Conservation (phyloP, 306 rosid species). For the Erythrophleum fordii region DNA sequence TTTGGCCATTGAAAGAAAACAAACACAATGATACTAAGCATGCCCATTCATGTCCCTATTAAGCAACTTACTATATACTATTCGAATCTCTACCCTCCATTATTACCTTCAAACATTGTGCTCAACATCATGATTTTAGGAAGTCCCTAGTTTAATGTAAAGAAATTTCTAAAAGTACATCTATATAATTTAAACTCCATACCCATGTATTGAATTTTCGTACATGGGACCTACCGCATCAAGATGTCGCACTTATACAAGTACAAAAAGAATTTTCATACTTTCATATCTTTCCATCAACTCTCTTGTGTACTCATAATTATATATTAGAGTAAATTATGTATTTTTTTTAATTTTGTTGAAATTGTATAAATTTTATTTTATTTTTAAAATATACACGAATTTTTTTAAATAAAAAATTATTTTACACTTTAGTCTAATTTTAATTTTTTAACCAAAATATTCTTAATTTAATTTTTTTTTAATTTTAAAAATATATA, state of each 20-base stretch:
- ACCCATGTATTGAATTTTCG: background rate
- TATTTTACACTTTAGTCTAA: no score
- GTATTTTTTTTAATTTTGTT: no score
- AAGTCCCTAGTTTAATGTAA: background rate
- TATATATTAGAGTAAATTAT: no score
- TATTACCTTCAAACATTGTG: slow-evolving; percentile 37
- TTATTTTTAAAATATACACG: no score
- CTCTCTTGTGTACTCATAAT: no score
- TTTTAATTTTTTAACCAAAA: no score
- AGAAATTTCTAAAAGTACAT: background rate
- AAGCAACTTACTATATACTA: background rate
- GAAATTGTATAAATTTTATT: no score
- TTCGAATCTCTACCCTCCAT: background rate
- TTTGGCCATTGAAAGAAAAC: background rate
- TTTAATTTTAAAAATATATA: no score
- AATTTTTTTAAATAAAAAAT: no score
- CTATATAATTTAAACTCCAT: background rate
- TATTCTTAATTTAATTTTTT: no score
- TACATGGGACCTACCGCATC: background rate
- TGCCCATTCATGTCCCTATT: slow-evolving; percentile 16
- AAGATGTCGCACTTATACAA: background rate
- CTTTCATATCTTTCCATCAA: background rate
- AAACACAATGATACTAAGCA: slow-evolving; percentile 42
- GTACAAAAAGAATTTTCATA: background rate
- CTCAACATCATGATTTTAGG: slow-evolving; percentile 41